phyloP scores from a whole-genome alignment of 345 rosid species.

The Rhodamnia argentea region DNA sequence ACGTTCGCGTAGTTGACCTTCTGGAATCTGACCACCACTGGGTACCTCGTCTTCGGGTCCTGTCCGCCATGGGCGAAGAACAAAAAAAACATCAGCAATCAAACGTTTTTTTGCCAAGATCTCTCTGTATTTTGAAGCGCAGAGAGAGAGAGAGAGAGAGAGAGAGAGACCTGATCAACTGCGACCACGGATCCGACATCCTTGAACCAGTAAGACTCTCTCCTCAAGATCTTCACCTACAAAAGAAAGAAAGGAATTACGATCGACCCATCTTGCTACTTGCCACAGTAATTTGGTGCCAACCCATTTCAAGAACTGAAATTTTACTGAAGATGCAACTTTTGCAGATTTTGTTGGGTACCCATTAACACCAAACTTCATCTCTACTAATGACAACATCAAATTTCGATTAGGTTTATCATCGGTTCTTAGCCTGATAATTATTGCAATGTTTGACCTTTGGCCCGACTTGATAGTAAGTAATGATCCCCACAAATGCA shows the following conservation, averaged over 20 bases:
- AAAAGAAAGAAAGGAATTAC: background rate
- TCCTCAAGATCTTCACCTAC: slow-evolving; percentile 19
- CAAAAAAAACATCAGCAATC: background rate
- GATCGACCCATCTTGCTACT: background rate
- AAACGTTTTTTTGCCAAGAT: background rate
- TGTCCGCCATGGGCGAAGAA: background rate
- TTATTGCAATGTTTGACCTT: background rate
- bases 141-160: background rate
- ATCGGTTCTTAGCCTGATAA: background rate
- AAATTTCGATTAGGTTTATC: background rate
- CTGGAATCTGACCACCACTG: slow-evolving; percentile 23
- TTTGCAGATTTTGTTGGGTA: background rate
- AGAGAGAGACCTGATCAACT: slow-evolving; percentile 15
- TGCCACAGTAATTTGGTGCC: background rate
- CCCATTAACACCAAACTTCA: background rate
- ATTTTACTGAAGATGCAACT: background rate
- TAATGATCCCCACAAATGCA: background rate
- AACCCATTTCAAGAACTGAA: background rate
- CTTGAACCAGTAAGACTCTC: slow-evolving; percentile 24
- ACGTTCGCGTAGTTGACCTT: slow-evolving; percentile 25
- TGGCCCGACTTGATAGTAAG: background rate
- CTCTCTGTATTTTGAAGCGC: background rate
- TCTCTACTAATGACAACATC: background rate
- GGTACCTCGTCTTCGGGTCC: slow-evolving; percentile 29
- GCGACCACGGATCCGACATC: slow-evolving; percentile 18